Conservation (phyloP, 306 rosid species). For the Citrullus mucosospermus region DNA sequence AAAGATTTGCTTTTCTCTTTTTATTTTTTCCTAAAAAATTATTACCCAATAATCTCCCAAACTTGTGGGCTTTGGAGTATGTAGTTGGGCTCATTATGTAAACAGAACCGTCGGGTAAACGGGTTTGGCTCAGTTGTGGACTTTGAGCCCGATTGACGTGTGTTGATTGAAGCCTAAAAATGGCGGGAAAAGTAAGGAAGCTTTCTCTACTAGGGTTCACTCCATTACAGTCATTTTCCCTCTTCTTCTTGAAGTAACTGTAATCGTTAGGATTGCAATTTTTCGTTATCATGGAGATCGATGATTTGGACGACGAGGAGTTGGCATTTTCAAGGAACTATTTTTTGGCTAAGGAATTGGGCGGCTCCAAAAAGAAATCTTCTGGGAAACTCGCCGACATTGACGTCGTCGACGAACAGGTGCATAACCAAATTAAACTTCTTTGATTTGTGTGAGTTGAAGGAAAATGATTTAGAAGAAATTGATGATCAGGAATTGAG, state of each 20-base stretch:
- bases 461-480: neutral
- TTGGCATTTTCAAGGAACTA: slow-evolving; percentile 72
- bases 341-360: slow-evolving; percentile 69
- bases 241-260: neutral
- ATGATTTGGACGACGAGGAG: slow-evolving; percentile 43
- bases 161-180: neutral
- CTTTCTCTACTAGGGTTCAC: neutral
- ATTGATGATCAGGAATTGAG: slow-evolving; percentile 44
- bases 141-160: neutral
- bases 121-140: neutral
- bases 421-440: slow-evolving; percentile 1
- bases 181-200: neutral
- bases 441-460: neutral
- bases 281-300: slow-evolving; percentile 24
- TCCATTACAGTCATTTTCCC: neutral
- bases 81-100: neutral
- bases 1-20: too few species aligned
- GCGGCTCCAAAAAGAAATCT: slow-evolving; percentile 60
- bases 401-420: slow-evolving; percentile 70
- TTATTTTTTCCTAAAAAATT: too few species aligned
- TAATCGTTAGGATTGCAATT: neutral
- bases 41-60: neutral
- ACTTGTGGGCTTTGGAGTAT: neutral
- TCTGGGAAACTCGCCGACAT: slow-evolving; percentile 54
- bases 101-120: neutral